A percentile compares a stretch with the other conserved stretches of the same genome.
These are phyloP conservation scores for Neofusicoccum kwambonambiense DNA, from an alignment of 2,329 filamentous ascomycete genomes.

Conservation along the genomic window DNA sequence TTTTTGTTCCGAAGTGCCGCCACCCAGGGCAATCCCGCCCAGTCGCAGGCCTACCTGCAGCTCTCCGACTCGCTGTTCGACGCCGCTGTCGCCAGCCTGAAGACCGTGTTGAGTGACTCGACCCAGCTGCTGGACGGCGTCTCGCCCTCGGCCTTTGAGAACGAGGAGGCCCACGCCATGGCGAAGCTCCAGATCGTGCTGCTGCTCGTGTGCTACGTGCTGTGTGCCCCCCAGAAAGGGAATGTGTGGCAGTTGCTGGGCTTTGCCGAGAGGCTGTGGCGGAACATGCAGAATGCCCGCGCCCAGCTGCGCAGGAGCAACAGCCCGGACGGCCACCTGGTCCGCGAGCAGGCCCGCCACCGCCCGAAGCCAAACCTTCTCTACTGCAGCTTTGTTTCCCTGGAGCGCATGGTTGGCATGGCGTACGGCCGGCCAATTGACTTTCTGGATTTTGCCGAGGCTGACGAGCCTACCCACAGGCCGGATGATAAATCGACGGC, in stretches of 20 bases:
- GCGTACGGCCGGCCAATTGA: conserved; percentile 14
- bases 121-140: conserved; percentile 1
- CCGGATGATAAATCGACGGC: conserved; percentile 1
- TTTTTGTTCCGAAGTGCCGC: conserved; percentile 16
- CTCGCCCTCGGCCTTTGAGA: conserved; percentile 13
- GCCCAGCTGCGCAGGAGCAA: conserved; percentile 14
- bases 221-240: conserved; percentile 9
- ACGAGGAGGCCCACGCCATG: conserved; percentile 18
- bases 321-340: conserved; percentile 7
- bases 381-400: conserved; percentile 10
- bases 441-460: conserved; percentile 15
- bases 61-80: conserved; percentile 15
- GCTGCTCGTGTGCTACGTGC: conserved; percentile 9
- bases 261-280: conserved; percentile 15
- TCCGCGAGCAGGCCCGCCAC: conserved; percentile 1
- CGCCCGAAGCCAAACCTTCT: conserved; percentile 8
- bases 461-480: conserved; percentile 2
- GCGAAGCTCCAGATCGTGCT: conserved; percentile 17
- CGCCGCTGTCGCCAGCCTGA: neutral
- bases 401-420: conserved; percentile 13
- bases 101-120: conserved; percentile 7
- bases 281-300: conserved; percentile 15
- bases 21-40: conserved; percentile 13
- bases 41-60: conserved; percentile 17
- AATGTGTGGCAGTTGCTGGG: conserved; percentile 18